Evolutionary conservation across 2,329 filamentous ascomycete species (phyloP).

Genomic region (Fusarium verticillioides): DNA sequence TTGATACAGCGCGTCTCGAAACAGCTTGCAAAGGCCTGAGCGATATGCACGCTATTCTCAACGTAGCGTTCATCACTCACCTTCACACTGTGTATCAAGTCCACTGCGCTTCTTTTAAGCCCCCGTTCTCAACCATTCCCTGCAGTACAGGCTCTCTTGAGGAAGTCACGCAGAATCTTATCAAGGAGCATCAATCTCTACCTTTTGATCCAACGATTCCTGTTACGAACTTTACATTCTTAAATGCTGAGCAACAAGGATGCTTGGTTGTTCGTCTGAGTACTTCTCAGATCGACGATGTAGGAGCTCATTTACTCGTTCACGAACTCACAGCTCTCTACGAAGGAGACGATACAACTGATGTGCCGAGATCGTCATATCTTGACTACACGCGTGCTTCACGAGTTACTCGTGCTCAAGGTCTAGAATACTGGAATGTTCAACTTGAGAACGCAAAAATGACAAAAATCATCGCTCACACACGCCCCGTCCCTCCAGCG

Average conservation of each 20-base stretch:
- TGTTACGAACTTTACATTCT: slow-evolving; percentile 61
- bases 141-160: slow-evolving; percentile 55
- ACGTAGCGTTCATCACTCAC: slow-evolving; percentile 63
- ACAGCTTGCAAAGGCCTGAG: slow-evolving; percentile 58
- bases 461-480: slow-evolving; percentile 58
- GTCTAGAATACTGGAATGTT: slow-evolving; percentile 58
- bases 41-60: slow-evolving; percentile 61
- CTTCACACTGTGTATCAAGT: slow-evolving; percentile 61
- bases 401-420: slow-evolving; percentile 51
- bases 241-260: slow-evolving; percentile 61
- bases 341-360: slow-evolving; percentile 43
- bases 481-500: slow-evolving; percentile 54
- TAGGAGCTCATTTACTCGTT: slow-evolving; percentile 58
- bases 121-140: slow-evolving; percentile 57
- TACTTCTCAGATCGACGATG: slow-evolving; percentile 61
- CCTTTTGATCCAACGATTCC: slow-evolving; percentile 56
- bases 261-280: slow-evolving; percentile 60
- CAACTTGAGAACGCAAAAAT: slow-evolving; percentile 59
- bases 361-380: slow-evolving; percentile 55
- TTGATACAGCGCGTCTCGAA: slow-evolving; percentile 57
- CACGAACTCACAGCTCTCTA: slow-evolving; percentile 62
- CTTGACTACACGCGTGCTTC: slow-evolving; percentile 60
- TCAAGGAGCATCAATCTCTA: slow-evolving; percentile 56
- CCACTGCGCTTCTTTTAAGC: slow-evolving; percentile 55
- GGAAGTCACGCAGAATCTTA: slow-evolving; percentile 52